Base-by-base conservation (phyloP, 2,329 filamentous ascomycete genomes). In the Aspergillus aculeatus region DNA sequence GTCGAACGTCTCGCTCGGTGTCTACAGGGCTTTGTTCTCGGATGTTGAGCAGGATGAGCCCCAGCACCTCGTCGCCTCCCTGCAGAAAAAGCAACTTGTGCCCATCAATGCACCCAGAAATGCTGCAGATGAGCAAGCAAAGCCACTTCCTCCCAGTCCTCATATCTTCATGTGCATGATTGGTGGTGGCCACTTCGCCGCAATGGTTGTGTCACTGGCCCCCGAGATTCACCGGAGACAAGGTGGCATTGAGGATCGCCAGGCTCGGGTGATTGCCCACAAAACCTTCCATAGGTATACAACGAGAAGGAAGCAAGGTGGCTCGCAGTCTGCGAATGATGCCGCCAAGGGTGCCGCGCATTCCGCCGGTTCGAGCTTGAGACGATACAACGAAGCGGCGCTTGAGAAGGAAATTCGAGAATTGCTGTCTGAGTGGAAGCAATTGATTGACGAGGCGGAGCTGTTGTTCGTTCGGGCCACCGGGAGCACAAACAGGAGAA, bases 81-180 rank as follows among this genome's bases (percentile, higher is more conserved):
- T 99, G 58, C 85, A 83, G 64, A 86, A 83, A 64, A 96, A 95
- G 75, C 94, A 97, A 71, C 79, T 96, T 1, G 80, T 84, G 3
- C 87, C 91, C 0, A 85, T 81, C 56, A 75, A 80, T 35, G 73
- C 76, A 5, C 72, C 68, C 21, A 58, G 67, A 19, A 75, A 76
- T 66, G 69, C 76, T 67, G 66, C 68, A 19, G 67, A 74, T 2
- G 68, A 77, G 23, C 75, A 65, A 24, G 62, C 63, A n/a, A 63
- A 84, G 62, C 79, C 83, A 2, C 77, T 82, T 41, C 41, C 67
- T 21, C 59, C 87, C 24, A 88, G 89, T 7, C 91, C 92, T 2
- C 93, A 98, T 72, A 87, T 96, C 53, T 98, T 99, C 72, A 84
- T 99, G 51, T 98, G 93, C 77, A 99, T 99, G 95, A 96, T 99